Conservation (phyloP, 108 stramenopile genomes). For the Asterionellopsis glacialis region DNA sequence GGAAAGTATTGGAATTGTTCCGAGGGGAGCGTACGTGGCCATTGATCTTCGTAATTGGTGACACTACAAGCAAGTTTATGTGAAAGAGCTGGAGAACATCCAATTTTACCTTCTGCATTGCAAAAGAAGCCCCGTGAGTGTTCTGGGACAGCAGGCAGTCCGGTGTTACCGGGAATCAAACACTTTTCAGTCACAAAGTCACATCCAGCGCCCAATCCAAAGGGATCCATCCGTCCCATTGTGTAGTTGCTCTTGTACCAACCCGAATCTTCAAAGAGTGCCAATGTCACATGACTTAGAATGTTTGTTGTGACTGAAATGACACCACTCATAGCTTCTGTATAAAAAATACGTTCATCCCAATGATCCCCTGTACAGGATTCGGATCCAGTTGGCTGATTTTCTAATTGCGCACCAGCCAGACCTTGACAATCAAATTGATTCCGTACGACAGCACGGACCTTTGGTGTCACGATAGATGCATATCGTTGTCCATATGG, state of each 20-base stretch:
- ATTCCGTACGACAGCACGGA: conserved; percentile 69
- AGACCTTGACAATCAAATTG: conserved; percentile 81
- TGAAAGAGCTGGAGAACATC: conserved; percentile 59
- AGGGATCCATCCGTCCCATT: conserved; percentile 31
- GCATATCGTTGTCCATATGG: conserved; percentile 73
- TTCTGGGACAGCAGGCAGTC: conserved; percentile 37
- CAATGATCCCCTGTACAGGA: conserved; percentile 58
- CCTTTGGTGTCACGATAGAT: conserved; percentile 73
- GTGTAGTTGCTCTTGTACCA: conserved; percentile 82
- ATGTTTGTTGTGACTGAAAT: conserved; percentile 74
- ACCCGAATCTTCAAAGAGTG: conserved; percentile 77
- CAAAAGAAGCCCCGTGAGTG: conserved; percentile 74
- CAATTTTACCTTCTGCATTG: conserved; percentile 38
- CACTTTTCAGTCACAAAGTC: conserved; percentile 70
- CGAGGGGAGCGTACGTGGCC: conserved; percentile 47
- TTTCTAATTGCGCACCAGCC: conserved; percentile 42
- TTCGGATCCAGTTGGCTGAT: conserved; percentile 52
- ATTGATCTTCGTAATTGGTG: conserved; percentile 57
- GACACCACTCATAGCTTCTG: conserved; percentile 65
- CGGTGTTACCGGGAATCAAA: conserved; percentile 35
- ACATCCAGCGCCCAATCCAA: conserved; percentile 75
- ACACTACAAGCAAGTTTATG: conserved; percentile 84
- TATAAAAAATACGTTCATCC: conserved; percentile 63
- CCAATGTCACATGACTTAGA: conserved; percentile 65
- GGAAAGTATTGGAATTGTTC: conserved; percentile 66